These are phyloP conservation scores for Porodaedalea pini DNA, from an alignment of 1,284 basidiomycete species.

Conservation along the genomic window DNA sequence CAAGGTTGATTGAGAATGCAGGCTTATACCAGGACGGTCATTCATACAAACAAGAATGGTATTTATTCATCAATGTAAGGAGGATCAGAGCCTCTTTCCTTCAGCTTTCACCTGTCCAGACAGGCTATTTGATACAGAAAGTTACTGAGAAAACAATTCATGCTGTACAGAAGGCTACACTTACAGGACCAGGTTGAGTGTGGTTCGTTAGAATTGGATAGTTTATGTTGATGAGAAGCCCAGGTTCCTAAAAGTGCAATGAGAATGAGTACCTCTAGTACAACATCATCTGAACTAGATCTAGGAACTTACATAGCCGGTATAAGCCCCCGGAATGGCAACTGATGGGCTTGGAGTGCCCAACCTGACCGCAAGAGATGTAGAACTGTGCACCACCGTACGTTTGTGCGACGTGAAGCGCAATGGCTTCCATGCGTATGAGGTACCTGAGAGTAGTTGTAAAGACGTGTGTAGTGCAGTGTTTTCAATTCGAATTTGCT, in stretches of 20 bases:
- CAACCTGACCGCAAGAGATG: slow-evolving; percentile 33
- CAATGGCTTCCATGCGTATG: slow-evolving; percentile 33
- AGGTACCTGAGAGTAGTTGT: slow-evolving; percentile 25
- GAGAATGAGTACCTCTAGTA: not conserved
- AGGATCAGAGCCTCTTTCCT: no score
- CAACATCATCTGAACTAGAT: not conserved
- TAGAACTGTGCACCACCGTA: slow-evolving; percentile 26
- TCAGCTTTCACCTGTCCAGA: slow-evolving; percentile 20
- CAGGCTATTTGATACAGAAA: slow-evolving; percentile 8
- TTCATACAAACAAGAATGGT: no score
- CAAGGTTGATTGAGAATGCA: no score
- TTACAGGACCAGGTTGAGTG: slow-evolving; percentile 21
- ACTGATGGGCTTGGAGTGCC: slow-evolving; percentile 34
- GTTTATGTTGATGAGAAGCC: slow-evolving; percentile 22
- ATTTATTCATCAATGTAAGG: no score
- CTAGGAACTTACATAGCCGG: slow-evolving; percentile 24
- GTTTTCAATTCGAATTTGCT: slow-evolving; percentile 9
- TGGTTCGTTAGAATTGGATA: slow-evolving; percentile 20
- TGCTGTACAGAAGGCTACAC: not conserved
- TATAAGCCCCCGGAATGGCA: slow-evolving; percentile 37
- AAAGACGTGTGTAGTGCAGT: not conserved
- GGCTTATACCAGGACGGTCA: no score
- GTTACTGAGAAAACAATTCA: not conserved
- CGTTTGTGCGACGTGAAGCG: slow-evolving; percentile 22
- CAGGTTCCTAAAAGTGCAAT: slow-evolving; percentile 13